Evolutionary conservation across 2,329 filamentous ascomycete species (phyloP).

Genomic region (Colletotrichum higginsianum): DNA sequence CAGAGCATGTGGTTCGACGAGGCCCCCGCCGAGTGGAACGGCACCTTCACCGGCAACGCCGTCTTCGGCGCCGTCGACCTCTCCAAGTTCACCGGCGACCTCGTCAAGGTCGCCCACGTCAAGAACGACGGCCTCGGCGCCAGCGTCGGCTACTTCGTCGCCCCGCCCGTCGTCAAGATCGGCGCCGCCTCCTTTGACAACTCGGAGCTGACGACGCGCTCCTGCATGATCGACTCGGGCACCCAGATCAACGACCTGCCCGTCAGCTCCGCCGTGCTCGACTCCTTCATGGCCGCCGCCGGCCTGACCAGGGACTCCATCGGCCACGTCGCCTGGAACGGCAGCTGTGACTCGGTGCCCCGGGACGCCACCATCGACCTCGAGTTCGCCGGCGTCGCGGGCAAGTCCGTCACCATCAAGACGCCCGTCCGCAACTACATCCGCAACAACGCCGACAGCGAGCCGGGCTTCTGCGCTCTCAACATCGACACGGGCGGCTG

Average conservation of each 20-base stretch:
- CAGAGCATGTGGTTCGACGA: conserved; percentile 40
- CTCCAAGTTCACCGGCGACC: conserved; percentile 28
- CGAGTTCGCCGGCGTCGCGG: conserved; percentile 30
- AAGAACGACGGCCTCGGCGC: conserved; percentile 28
- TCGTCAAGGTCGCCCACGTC: conserved; percentile 21
- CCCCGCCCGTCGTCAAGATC: conserved; percentile 26
- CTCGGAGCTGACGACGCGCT: background rate
- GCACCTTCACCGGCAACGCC: conserved; percentile 35
- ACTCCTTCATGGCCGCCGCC: conserved; percentile 3
- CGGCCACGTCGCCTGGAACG: conserved; percentile 19
- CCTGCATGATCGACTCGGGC: conserved; percentile 28
- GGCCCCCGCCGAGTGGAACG: conserved; percentile 26
- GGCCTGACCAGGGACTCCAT: conserved; percentile 18
- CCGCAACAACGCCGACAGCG: conserved; percentile 31
- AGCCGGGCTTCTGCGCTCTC: conserved; percentile 10
- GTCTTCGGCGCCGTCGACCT: conserved; percentile 31
- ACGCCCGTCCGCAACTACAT: conserved; percentile 36
- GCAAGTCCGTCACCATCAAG: conserved; percentile 26
- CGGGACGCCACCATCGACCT: conserved; percentile 29
- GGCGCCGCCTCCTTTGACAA: conserved; percentile 27
- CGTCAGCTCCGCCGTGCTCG: background rate
- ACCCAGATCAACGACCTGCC: conserved; percentile 30
- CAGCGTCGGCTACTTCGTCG: conserved; percentile 30
- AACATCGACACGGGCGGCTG: conserved; percentile 30
- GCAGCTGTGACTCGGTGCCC: conserved; percentile 30